Base-by-base conservation (phyloP, 2,329 filamentous ascomycete species). In the Cladophialophora exuberans region DNA sequence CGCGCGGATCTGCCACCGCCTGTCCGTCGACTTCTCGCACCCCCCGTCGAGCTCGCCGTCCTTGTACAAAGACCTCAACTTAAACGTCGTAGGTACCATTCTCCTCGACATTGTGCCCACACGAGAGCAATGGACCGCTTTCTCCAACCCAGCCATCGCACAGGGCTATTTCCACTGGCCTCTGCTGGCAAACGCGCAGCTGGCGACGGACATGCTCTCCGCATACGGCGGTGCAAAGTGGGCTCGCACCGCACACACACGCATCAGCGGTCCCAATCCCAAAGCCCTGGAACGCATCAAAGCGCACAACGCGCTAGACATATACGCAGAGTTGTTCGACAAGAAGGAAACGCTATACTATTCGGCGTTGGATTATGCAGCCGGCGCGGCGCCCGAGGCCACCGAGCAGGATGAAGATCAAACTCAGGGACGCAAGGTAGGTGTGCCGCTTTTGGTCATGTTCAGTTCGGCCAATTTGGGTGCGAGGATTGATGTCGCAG, bases 41-140 rank as follows among this genome's bases (percentile, higher is more conserved):
- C 52, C 58, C 15, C 39, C 47, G 3, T 26, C 28, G 4, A 17
- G 31, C 7, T 39, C 54, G 15, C 44, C 39, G 1, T 35, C 31
- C 36, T 33, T 53, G 7, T 62, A 49, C 44, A 39, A 47, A 2
- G 50, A 41, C 26, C 35, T 57, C n/a, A 56, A 58, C n/a, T 63
- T 76, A 48, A 70, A 68, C 20, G 67, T 79, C 42, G 51, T 67
- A 2, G 74, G 73, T 6, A 66, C 71, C 1, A 68, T 75, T 17
- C 61, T 81, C 11, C 66, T 79, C 15, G 79, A 81, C 63, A 80
- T 80, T 54, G 71, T 81, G 2, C 79, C 77, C 4, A 79, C 77
- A 4, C 62, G 70, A 17, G 67, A 69, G 3, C 76, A 79, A 66
- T 81, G 76, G 73, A 57, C 65, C 4, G 67, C 66, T 2, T 76